Conservation (phyloP, 345 rosid genomes). For the Excoecaria agallocha region DNA sequence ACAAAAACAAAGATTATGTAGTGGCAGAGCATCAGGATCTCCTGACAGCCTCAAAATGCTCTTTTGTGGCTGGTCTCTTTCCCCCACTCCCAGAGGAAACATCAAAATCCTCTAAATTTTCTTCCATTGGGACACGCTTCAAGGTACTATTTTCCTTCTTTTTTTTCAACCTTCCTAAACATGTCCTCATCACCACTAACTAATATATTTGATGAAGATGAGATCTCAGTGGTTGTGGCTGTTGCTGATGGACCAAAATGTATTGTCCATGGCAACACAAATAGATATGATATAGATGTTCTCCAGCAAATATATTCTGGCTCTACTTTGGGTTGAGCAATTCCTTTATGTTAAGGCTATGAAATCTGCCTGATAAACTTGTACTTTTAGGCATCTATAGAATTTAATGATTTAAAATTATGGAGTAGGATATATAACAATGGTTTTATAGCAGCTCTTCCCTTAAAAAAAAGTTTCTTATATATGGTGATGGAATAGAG, state of each 20-base stretch:
- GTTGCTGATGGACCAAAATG: background rate
- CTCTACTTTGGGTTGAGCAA: background rate
- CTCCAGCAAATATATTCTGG: background rate
- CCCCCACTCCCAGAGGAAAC: constrained; percentile 89
- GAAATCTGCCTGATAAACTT: background rate
- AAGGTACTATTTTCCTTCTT: constrained; percentile 61
- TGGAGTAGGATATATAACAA: background rate
- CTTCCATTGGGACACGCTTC: constrained; percentile 96
- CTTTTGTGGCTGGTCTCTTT: constrained; percentile 75
- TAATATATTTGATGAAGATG: constrained; percentile 7
- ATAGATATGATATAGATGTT: background rate
- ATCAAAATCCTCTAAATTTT: constrained; percentile 93
- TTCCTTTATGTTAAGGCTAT: background rate
- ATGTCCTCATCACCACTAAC: background rate
- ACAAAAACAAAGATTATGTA: constrained; percentile 99
- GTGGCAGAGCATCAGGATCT: constrained; percentile 99
- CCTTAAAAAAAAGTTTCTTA: too few relatives aligned
- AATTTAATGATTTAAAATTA: background rate
- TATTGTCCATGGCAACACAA: background rate
- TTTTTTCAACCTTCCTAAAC: constrained; percentile 7
- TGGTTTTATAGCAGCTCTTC: background rate
- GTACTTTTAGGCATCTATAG: background rate
- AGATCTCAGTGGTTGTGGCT: background rate
- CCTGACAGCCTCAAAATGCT: constrained; percentile 68
- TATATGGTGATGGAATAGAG: constrained; percentile 1